A percentile compares a stretch with the other conserved stretches of the same genome.
Conservation (phyloP, 1,284 basidiomycete genomes). For the Trametes versicolor region DNA sequence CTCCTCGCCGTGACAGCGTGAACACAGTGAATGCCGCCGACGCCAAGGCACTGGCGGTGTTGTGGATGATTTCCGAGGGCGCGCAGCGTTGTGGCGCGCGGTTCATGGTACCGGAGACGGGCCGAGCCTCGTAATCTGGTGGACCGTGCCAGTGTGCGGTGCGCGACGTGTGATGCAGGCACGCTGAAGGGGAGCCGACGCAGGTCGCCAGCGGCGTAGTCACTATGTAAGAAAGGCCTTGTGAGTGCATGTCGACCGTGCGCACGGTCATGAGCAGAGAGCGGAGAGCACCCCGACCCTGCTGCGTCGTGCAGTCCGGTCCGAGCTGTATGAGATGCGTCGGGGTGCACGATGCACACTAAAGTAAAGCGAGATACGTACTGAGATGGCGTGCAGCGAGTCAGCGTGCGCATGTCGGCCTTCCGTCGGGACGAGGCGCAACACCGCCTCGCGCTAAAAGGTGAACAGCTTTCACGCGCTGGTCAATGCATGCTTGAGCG, state of each 20-base stretch:
- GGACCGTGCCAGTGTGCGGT: neutral
- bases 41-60: neutral
- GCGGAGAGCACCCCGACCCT: too few relatives aligned
- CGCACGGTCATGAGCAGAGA: neutral
- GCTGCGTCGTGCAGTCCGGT: too few relatives aligned
- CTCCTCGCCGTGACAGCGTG: neutral
- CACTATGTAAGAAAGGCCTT: neutral
- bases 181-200: neutral
- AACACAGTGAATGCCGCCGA: too few relatives aligned
- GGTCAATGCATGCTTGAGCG: slow-evolving; percentile 3
- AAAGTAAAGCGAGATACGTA: too few relatives aligned
- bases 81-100: neutral
- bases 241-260: neutral
- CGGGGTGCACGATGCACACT: too few relatives aligned
- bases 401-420: neutral
- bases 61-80: neutral
- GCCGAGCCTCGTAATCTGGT: neutral
- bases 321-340: too few relatives aligned
- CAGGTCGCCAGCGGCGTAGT: neutral
- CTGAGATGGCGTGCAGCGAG: too few relatives aligned
- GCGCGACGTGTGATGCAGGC: neutral
- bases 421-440: neutral
- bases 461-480: neutral
- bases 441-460: neutral
- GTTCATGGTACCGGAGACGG: neutral